Conservation (phyloP, 371 early-diverging fungal species). For the Globomyces sp. region DNA sequence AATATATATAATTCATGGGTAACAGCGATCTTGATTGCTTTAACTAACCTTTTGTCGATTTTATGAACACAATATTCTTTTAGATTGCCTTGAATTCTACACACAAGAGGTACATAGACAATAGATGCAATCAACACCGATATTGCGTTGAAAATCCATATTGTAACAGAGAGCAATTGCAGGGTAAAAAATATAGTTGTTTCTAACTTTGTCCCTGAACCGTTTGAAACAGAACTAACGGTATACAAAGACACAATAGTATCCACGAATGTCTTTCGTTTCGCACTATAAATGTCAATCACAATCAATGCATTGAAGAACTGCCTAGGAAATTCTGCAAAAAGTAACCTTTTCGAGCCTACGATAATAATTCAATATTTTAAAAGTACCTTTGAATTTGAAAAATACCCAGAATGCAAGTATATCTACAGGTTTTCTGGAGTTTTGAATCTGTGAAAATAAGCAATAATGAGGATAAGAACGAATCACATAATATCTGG, state of each 20-base stretch:
- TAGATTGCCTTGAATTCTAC: constrained; percentile 79
- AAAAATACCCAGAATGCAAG: constrained; percentile 88
- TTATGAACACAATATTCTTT: constrained; percentile 91
- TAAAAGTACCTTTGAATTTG: constrained; percentile 56
- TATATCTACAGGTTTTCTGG: constrained; percentile 62
- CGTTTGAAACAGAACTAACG: neutral
- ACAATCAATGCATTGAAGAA: constrained; percentile 51
- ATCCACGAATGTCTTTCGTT: neutral
- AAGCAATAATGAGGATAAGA: constrained; percentile 78
- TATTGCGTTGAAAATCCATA: constrained; percentile 62
- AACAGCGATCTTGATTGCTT: neutral
- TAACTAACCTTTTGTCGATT: constrained; percentile 72
- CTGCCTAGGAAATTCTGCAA: constrained; percentile 87
- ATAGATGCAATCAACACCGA: constrained; percentile 59
- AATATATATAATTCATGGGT: too few species aligned
- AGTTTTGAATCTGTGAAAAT: constrained; percentile 68
- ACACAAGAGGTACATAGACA: constrained; percentile 76
- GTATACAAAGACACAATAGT: neutral
- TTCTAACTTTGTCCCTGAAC: neutral
- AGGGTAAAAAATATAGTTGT: neutral
- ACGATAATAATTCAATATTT: too few species aligned
- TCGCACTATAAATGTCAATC: neutral
- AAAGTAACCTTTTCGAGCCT: constrained; percentile 77
- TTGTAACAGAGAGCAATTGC: constrained; percentile 56
- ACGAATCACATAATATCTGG: constrained; percentile 52